phyloP scores from a whole-genome alignment of 2,329 filamentous ascomycete species.

The Rachicladosporium sp. region DNA sequence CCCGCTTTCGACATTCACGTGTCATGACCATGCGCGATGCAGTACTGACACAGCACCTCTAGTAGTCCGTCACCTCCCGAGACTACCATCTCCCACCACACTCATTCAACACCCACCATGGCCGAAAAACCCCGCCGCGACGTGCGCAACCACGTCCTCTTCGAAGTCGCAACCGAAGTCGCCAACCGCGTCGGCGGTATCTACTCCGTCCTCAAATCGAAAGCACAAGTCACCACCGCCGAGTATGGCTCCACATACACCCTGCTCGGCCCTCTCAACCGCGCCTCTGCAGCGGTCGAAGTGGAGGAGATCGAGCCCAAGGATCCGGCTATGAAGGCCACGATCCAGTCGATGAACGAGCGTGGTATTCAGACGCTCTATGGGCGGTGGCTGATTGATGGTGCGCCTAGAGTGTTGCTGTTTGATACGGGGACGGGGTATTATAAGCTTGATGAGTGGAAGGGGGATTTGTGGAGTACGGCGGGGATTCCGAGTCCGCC shows the following conservation, averaged over 20 bases:
- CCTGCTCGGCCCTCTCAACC: conserved; percentile 86
- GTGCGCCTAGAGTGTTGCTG: conserved; percentile 81
- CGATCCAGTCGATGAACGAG: conserved; percentile 85
- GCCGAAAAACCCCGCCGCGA: conserved; percentile 42
- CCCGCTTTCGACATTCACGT: no score
- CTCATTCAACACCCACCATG: conserved; percentile 14
- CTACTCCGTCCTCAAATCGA: conserved; percentile 98
- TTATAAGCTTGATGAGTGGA: conserved; percentile 88
- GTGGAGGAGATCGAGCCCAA: conserved; percentile 85
- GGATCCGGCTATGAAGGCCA: conserved; percentile 63
- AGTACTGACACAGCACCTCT: no score
- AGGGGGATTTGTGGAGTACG: conserved; percentile 84
- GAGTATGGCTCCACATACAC: conserved; percentile 98
- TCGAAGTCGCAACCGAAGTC: conserved; percentile 94
- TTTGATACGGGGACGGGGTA: conserved; percentile 94
- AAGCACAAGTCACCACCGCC: conserved; percentile 90
- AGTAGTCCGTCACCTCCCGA: no score
- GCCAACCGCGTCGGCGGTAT: conserved; percentile 97
- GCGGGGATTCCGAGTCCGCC: conserved; percentile 89
- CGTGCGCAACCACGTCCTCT: conserved; percentile 90
- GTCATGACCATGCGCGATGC: no score
- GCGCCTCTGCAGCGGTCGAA: conserved; percentile 88
- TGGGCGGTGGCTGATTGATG: conserved; percentile 94
- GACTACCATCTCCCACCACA: no score
- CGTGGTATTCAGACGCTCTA: conserved; percentile 84